These are phyloP conservation scores for Cytospora leucostoma DNA, from an alignment of 2,329 filamentous ascomycete genomes.

Conservation along the genomic window DNA sequence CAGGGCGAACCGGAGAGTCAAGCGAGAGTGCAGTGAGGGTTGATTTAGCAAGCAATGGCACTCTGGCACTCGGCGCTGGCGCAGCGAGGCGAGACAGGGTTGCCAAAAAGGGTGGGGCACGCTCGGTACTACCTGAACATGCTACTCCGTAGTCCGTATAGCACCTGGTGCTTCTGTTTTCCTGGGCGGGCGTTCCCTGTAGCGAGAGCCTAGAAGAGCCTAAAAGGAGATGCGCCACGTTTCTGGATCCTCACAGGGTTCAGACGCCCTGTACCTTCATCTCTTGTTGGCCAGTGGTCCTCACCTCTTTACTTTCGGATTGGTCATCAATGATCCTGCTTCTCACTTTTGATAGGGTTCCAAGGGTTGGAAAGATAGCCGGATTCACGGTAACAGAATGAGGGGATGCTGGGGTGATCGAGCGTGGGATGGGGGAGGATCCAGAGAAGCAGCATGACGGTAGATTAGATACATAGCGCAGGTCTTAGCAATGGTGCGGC, in stretches of 20 bases:
- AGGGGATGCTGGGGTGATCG: background rate
- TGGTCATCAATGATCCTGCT: background rate
- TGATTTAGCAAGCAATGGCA: background rate
- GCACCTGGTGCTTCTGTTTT: background rate
- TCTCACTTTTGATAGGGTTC: background rate
- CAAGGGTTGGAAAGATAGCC: background rate
- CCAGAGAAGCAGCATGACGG: background rate
- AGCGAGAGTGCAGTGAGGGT: background rate
- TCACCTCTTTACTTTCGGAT: background rate
- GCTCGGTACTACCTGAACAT: background rate
- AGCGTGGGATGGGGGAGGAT: background rate
- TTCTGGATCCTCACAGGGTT: background rate
- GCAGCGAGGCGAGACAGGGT: conserved; percentile 1
- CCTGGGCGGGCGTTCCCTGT: background rate
- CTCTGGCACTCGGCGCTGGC: too few species aligned
- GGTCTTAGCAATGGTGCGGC: background rate
- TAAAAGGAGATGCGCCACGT: conserved; percentile 1
- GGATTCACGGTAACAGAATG: background rate
- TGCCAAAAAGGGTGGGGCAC: background rate
- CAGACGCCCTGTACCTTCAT: background rate
- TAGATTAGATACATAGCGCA: background rate
- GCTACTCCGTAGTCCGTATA: background rate
- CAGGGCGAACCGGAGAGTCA: background rate
- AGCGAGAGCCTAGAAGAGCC: background rate
- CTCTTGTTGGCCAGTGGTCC: background rate